Percentiles rank a stretch among this genome's conserved stretches.
Evolutionary conservation across 768 basidiomycete genomes (phyloP).

Genomic region (Asterophora lycoperdoides): DNA sequence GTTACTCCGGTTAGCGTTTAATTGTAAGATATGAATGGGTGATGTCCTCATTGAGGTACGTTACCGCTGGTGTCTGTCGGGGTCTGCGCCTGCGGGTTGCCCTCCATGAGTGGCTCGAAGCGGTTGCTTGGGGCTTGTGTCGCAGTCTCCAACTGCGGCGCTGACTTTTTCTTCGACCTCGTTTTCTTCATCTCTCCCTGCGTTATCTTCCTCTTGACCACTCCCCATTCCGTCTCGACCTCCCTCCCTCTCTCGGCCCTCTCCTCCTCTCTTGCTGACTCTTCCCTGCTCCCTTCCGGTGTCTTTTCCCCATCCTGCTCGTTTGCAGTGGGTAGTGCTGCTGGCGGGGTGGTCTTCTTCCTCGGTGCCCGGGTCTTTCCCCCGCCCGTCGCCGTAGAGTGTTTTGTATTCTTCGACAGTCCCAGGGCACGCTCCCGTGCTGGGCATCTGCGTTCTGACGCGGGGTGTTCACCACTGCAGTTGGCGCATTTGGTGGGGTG

Average conservation of each 20-base stretch:
- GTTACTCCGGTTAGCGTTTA: slow-evolving; percentile 17
- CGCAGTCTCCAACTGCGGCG: too few species aligned
- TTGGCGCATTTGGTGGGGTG: neutral
- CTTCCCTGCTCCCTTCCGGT: too few species aligned
- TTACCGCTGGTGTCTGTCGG: neutral
- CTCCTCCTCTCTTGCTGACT: too few species aligned
- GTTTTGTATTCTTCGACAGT: neutral
- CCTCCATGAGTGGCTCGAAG: too few species aligned
- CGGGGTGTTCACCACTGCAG: neutral
- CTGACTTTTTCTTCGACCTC: too few species aligned
- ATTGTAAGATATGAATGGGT: slow-evolving; percentile 14
- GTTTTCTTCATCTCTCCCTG: too few species aligned
- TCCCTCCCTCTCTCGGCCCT: too few species aligned
- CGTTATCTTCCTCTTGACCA: too few species aligned
- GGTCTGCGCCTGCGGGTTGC: too few species aligned
- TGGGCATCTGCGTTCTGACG: neutral
- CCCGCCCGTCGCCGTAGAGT: neutral
- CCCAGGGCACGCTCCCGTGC: neutral
- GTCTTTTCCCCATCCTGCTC: neutral
- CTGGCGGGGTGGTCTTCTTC: neutral
- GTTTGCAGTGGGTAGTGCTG: too few species aligned
- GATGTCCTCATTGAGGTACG: neutral
- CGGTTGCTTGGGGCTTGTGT: too few species aligned
- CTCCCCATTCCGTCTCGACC: too few species aligned
- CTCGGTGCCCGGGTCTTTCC: neutral